Base-by-base conservation (phyloP, 129 eudicot genomes). In the Scalesia atractyloides region DNA sequence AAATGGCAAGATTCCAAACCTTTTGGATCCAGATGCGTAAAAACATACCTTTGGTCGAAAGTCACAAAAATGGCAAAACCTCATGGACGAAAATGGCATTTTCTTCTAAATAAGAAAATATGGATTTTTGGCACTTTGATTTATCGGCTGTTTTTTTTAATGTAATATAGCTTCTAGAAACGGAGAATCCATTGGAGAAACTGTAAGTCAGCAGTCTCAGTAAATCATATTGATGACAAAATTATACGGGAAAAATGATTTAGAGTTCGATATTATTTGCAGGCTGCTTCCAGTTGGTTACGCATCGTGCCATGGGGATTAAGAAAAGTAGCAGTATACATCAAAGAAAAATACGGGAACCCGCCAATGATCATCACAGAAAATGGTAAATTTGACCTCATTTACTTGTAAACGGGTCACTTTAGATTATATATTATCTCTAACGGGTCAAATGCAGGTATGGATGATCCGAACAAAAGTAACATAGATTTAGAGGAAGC, bases 281-380 rank as follows among this genome's bases (percentile, higher is more conserved):
- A 95, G 99, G 85, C 87, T 57, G 91, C 93, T 41, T 90, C 99
- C n/a, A 64, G 72, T 51, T 95, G 99, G 99, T 78, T 95, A 72
- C 86, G 67, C 77, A 84, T 90, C 4, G 99, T 95, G 37, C 99
- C 99, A 47, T 90, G 99, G 97, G 99, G 99, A n/a, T 74, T 95
- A 60, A 79, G 94, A 62, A 86, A 84, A 69, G 46, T 95, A 71
- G 84, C 83, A 1, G 73, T 72, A 26, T 86, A 90, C 80, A 79
- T 95, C 36, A 87, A 84, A 74, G 89, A 95, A 57, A 88, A 82
- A 50, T 95, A 95, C 70, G 89, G 84, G 16, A 90, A 95, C 57
- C 99, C 97, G 37, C 89, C 89, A 1, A 79, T 95, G 14, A 79
- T 95, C 54, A 95, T 95, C 61, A 90, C 99, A 0, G 99, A 95